Base-by-base conservation (phyloP, 148 eudicot genomes). In the Talinum fruticosum region DNA sequence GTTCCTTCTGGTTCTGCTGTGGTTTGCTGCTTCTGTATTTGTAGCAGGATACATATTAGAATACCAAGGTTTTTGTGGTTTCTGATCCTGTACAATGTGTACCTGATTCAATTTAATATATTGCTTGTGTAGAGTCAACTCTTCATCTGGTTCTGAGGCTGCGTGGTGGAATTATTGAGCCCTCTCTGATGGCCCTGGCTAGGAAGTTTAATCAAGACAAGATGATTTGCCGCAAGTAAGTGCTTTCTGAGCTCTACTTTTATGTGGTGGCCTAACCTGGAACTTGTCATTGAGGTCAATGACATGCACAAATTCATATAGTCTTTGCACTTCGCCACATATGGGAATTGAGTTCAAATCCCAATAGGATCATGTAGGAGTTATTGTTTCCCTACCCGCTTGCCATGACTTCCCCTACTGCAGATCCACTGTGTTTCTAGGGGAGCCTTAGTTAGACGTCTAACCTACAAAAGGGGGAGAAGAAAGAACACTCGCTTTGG, bases 221-320 rank as follows among this genome's bases (percentile, higher is more conserved):
- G 85, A 86, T 82, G 85, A 84, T 86, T 51, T 86, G 89, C 76
- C 85, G 89, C 85, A 82, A 84, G 89, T 84, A 65, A 82, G 89
- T 74, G 8, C 44, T 74, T 71, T 1, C 7, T 3, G 0, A 0
- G 3, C 75, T 26, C 8, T 16, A 1, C 41, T 23, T 33, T 73
- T 35, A 8, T 19, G 4, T n/a, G 24, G 28, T 57, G 23, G 23
- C 57, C 15, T 51, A 51, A 18, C 57, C 23, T 51, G 12, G 47
- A 41, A 41, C 47, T 51, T 51, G 4, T 51, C 23, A 51, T 51
- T 51, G 15, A 18, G 23, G n/a, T 51, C 16, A 4, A 2, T 4
- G 57, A 19, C 57, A 51, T 51, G 57, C 57, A 15, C 16, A 51
- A 0, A 18, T 51, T 19, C 19, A 51, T 51, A 51, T 15, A 51